Evolutionary conservation across 768 basidiomycete species (phyloP).

Genomic region (Termitomyces sp.): DNA sequence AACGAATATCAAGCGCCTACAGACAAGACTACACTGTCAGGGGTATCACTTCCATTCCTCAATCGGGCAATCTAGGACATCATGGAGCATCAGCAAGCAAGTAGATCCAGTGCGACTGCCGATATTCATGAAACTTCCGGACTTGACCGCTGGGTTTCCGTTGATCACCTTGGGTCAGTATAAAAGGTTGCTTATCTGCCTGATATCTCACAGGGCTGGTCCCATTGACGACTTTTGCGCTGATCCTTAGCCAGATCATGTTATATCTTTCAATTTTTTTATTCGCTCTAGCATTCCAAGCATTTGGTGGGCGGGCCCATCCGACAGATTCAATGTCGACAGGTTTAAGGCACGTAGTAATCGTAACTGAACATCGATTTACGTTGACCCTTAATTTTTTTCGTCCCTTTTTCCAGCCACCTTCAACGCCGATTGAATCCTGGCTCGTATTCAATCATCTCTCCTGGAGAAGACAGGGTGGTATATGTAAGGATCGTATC

Average conservation of each 20-base stretch:
- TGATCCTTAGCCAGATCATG: not conserved
- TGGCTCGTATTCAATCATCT: not conserved
- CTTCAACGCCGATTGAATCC: not conserved
- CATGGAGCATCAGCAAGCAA: no score
- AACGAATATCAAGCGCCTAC: no score
- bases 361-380: no score
- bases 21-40: no score
- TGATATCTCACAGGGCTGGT: not conserved
- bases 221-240: not conserved
- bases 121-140: not conserved
- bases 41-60: no score
- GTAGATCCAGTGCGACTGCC: no score
- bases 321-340: not conserved
- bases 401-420: not conserved
- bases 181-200: not conserved
- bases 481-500: not conserved
- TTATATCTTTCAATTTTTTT: no score
- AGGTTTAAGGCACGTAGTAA: not conserved
- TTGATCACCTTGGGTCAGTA: not conserved
- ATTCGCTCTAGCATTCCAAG: not conserved
- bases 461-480: not conserved
- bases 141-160: no score
- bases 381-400: no score
- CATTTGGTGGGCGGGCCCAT: not conserved
- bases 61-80: no score